Percentiles rank a stretch among this genome's conserved stretches.
Conservation (phyloP, 345 rosid genomes). For the Acer negundo region DNA sequence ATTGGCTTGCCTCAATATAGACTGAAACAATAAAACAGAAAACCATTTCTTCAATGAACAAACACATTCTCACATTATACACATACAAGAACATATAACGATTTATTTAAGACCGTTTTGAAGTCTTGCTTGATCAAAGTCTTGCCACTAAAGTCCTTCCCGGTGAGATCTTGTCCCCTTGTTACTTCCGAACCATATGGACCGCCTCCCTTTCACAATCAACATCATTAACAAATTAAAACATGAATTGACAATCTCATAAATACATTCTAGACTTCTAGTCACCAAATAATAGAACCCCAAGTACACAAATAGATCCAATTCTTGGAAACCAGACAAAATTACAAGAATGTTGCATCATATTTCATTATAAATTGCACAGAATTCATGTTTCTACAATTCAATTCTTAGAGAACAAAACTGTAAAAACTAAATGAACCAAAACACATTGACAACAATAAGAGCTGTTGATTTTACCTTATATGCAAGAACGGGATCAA, state of each 20-base stretch:
- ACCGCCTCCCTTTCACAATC: conserved; percentile 76
- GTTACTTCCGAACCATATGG: conserved; percentile 92
- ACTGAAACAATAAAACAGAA: conserved; percentile 42
- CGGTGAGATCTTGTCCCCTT: conserved; percentile 90
- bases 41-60: background rate
- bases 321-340: background rate
- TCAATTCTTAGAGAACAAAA: background rate
- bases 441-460: background rate
- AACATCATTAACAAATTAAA: conserved; percentile 5
- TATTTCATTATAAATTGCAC: background rate
- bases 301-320: background rate
- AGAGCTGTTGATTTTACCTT: conserved; percentile 42
- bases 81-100: background rate
- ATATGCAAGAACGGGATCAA: conserved; percentile 85
- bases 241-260: background rate
- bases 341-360: background rate
- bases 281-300: background rate
- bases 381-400: background rate
- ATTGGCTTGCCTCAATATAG: conserved; percentile 83
- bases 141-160: conserved; percentile 85
- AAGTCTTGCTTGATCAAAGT: conserved; percentile 86
- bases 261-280: background rate
- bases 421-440: background rate
- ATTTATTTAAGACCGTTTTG: conserved; percentile 60
- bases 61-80: background rate